These are phyloP conservation scores for Knufia petricola DNA, from an alignment of 2,329 filamentous ascomycete genomes.

Conservation along the genomic window DNA sequence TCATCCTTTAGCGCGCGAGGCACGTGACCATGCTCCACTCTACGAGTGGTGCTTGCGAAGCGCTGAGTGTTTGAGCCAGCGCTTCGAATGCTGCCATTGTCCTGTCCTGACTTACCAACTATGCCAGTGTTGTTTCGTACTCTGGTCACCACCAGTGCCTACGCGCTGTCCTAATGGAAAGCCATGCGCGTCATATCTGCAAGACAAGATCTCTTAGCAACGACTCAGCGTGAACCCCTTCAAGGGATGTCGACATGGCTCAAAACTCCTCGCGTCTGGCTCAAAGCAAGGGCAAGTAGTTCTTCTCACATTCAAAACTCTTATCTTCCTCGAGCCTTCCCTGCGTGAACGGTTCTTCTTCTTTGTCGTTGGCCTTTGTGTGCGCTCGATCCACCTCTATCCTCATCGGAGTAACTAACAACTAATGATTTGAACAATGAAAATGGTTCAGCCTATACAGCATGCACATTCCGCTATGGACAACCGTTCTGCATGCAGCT, in stretches of 20 bases:
- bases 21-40: neutral
- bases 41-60: neutral
- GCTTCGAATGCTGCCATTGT: slow-evolving; percentile 1
- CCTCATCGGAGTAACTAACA: neutral
- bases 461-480: slow-evolving; percentile 9
- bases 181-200: slow-evolving; percentile 8
- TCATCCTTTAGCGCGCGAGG: neutral
- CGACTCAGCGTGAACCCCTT: neutral
- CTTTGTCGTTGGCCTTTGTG: neutral
- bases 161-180: slow-evolving; percentile 6
- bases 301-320: neutral
- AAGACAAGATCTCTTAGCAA: slow-evolving; percentile 1
- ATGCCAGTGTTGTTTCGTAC: slow-evolving; percentile 4
- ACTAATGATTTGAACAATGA: slow-evolving; percentile 8
- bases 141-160: neutral
- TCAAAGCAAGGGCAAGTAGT: neutral
- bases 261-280: slow-evolving; percentile 7
- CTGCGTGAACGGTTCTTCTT: no score
- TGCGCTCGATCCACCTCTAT: neutral
- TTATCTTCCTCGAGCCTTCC: neutral
- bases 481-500: slow-evolving; percentile 2
- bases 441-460: slow-evolving; percentile 6
- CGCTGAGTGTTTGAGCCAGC: slow-evolving; percentile 2
- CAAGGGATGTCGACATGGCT: slow-evolving; percentile 4
- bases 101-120: neutral